A percentile compares a stretch with the other conserved stretches of the same genome.
These are phyloP conservation scores for Tricholoma terreum DNA, from an alignment of 768 basidiomycete species.

Conservation along the genomic window DNA sequence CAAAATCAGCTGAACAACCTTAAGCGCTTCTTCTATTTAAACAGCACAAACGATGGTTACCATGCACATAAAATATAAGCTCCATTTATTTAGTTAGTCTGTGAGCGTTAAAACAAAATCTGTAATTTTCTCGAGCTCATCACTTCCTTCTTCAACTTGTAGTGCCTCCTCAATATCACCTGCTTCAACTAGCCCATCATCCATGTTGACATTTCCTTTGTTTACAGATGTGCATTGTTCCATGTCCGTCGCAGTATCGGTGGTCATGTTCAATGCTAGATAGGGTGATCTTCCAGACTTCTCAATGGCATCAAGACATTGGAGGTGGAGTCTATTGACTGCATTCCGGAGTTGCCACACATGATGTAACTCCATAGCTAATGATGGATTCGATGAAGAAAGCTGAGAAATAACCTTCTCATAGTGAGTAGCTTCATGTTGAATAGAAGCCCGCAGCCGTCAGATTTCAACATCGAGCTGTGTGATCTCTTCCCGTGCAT, in stretches of 20 bases:
- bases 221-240: too few species aligned
- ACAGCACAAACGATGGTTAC: too few species aligned
- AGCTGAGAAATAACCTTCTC: neutral
- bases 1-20: too few species aligned
- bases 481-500: conserved; percentile 23
- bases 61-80: too few species aligned
- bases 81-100: too few species aligned
- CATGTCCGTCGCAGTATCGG: too few species aligned
- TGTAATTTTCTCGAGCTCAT: neutral
- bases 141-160: too few species aligned
- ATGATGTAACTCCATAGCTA: neutral
- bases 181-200: too few species aligned
- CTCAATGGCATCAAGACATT: neutral
- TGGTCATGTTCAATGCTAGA: too few species aligned
- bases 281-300: too few species aligned
- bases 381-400: neutral
- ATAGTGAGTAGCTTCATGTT: conserved; percentile 5
- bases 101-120: neutral
- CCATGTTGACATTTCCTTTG: neutral
- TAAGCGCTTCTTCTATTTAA: too few species aligned
- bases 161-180: too few species aligned
- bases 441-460: conserved; percentile 16
- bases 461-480: conserved; percentile 22
- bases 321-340: neutral
- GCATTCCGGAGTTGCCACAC: neutral